Conservation (phyloP, 345 rosid genomes). For the Geranium brycei region DNA sequence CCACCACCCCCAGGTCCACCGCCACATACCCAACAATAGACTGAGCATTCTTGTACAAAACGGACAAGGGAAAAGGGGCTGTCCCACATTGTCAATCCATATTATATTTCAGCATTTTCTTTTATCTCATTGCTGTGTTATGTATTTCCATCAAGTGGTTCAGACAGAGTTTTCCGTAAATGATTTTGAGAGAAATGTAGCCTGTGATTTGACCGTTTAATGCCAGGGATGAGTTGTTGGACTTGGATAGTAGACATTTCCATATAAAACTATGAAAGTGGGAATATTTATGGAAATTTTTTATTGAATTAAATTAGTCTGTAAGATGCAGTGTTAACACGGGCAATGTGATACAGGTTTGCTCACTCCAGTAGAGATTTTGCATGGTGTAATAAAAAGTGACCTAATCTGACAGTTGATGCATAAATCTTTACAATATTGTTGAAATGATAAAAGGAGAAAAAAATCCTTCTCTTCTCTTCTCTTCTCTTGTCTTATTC, state of each 20-base stretch:
- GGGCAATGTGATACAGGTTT: no score
- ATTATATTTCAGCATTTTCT: neutral
- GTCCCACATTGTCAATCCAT: no score
- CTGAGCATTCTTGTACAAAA: slow-evolving; percentile 1
- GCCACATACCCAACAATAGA: slow-evolving; percentile 39
- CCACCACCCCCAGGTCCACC: slow-evolving; percentile 51
- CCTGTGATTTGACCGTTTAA: neutral
- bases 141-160: neutral
- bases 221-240: neutral
- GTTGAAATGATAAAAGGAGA: no score
- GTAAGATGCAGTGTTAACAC: no score
- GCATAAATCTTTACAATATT: no score
- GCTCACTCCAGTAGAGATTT: no score
- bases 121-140: neutral
- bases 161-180: neutral
- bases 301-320: no score
- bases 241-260: neutral
- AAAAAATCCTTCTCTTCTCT: no score
- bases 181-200: neutral
- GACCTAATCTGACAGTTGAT: no score
- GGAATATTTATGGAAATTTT: no score
- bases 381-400: no score
- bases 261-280: neutral
- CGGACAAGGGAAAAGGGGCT: neutral
- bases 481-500: no score